phyloP scores from a whole-genome alignment of 1,139 yeast species.

The Geotrichum europaeum region DNA sequence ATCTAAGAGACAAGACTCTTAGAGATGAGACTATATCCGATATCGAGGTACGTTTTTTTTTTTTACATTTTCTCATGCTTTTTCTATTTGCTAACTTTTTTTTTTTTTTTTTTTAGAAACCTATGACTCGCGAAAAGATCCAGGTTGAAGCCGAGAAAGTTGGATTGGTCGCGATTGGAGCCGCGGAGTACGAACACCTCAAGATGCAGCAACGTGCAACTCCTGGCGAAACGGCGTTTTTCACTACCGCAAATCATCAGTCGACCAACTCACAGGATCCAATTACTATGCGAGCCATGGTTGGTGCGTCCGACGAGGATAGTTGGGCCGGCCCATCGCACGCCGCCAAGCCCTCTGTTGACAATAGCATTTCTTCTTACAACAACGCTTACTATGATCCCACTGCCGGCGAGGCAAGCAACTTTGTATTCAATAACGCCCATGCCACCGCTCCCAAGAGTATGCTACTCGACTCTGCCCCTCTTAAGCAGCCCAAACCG shows the following conservation, averaged over 20 bases:
- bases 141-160: slow-evolving; percentile 25
- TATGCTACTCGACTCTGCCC: slow-evolving; percentile 6
- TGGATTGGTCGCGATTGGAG: slow-evolving; percentile 39
- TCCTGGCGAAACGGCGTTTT: neutral
- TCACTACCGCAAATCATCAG: neutral
- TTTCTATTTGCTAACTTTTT: neutral
- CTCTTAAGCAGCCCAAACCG: slow-evolving; percentile 1
- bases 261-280: slow-evolving; percentile 7
- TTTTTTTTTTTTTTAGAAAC: slow-evolving; percentile 1
- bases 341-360: slow-evolving; percentile 7
- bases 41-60: neutral
- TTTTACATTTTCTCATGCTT: neutral
- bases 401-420: slow-evolving; percentile 2
- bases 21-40: neutral
- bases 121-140: slow-evolving; percentile 19
- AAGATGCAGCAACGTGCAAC: slow-evolving; percentile 17
- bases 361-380: slow-evolving; percentile 6
- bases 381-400: slow-evolving; percentile 9
- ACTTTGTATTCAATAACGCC: neutral
- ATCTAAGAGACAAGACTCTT: neutral
- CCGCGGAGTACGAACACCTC: slow-evolving; percentile 29
- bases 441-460: neutral
- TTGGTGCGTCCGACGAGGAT: slow-evolving; percentile 5
- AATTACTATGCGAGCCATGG: slow-evolving; percentile 4
- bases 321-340: neutral